Conservation (phyloP, 2,329 filamentous ascomycete species). For the Colletotrichum karsti region DNA sequence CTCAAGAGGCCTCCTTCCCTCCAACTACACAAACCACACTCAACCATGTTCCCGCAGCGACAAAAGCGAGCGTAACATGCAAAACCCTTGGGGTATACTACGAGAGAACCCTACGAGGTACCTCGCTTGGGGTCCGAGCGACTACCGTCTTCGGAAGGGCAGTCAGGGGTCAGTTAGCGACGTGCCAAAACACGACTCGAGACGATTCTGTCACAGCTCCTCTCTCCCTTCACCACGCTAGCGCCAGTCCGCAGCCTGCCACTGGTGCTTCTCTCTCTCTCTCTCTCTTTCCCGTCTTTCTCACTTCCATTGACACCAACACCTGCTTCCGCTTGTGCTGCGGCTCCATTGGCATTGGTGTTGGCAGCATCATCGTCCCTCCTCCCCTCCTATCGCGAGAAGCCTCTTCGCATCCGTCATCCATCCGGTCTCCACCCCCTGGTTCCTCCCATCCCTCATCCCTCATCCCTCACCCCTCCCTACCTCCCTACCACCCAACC, state of each 20-base stretch:
- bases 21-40: background rate
- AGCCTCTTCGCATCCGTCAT: conserved; percentile 2
- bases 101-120: no score
- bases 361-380: conserved; percentile 11
- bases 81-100: conserved; percentile 5
- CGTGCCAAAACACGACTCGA: conserved; percentile 56
- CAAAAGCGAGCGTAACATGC: background rate
- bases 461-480: background rate
- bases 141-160: conserved; percentile 14
- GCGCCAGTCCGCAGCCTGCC: conserved; percentile 9
- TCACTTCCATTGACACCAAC: background rate
- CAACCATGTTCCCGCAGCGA: background rate
- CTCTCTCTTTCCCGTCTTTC: conserved; percentile 2
- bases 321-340: background rate
- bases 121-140: conserved; percentile 10
- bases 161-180: conserved; percentile 27
- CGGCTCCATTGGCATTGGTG: conserved; percentile 14
- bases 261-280: background rate
- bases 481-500: background rate
- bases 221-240: conserved; percentile 11
- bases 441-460: conserved; percentile 8
- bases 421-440: conserved; percentile 19
- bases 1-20: background rate
- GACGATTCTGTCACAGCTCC: conserved; percentile 57
- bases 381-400: background rate